A percentile compares a stretch with the other conserved stretches of the same genome.
Conservation (phyloP, 768 basidiomycete genomes). For the Dioszegia hungarica region DNA sequence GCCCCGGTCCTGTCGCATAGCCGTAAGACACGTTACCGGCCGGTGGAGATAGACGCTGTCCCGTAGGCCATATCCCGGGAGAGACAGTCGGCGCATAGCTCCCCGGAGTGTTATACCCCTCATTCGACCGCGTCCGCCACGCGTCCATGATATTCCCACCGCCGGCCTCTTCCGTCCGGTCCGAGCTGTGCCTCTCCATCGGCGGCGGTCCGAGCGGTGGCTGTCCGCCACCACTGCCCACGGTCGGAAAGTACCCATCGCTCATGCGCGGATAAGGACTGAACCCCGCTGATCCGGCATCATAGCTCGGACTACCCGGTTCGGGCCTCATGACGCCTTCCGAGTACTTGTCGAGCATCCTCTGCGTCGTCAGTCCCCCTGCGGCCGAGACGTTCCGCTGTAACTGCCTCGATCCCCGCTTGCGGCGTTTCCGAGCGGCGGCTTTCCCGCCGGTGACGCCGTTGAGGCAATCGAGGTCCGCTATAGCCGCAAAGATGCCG, state of each 20-base stretch:
- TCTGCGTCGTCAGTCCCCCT: slow-evolving; percentile 45
- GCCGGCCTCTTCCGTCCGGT: slow-evolving; percentile 60
- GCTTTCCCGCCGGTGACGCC: slow-evolving; percentile 57
- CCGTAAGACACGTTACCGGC: no score
- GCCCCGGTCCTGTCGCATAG: no score
- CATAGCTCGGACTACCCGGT: neutral
- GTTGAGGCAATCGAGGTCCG: slow-evolving; percentile 69
- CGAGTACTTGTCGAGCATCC: slow-evolving; percentile 48
- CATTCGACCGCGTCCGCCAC: slow-evolving; percentile 53
- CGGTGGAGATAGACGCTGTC: neutral
- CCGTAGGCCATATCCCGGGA: slow-evolving; percentile 3
- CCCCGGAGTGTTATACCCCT: slow-evolving; percentile 18
- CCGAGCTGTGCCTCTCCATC: slow-evolving; percentile 22
- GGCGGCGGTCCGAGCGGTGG: slow-evolving; percentile 30
- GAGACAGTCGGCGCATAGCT: slow-evolving; percentile 21
- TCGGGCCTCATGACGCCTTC: slow-evolving; percentile 18
- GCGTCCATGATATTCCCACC: slow-evolving; percentile 81
- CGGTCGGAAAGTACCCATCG: neutral
- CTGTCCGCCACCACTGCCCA: slow-evolving; percentile 13
- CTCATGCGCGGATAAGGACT: neutral
- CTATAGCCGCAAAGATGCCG: slow-evolving; percentile 65
- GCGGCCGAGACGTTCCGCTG: slow-evolving; percentile 38
- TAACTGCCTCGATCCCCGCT: slow-evolving; percentile 36
- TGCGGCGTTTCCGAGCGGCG: slow-evolving; percentile 32
- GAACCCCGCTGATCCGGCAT: neutral